Conservation (phyloP, 169 alveolate genomes). For the Plasmodium berghei region DNA sequence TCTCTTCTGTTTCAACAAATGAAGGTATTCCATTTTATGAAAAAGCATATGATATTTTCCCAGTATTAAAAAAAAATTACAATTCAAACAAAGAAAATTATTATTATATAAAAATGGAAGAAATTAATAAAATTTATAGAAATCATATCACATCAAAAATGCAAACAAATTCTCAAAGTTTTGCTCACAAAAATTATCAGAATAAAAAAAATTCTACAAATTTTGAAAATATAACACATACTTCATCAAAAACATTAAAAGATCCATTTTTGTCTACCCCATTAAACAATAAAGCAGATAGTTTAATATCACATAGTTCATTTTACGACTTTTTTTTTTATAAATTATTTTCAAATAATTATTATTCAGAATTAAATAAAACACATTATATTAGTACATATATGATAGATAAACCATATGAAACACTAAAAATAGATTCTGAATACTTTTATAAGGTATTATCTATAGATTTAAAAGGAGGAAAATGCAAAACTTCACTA, state of each 20-base stretch:
- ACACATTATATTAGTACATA: conserved; percentile 64
- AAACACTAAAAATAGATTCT: conserved; percentile 37
- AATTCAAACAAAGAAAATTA: conserved; percentile 22
- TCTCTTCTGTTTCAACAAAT: conserved; percentile 45
- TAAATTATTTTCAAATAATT: background rate
- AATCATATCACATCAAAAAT: background rate
- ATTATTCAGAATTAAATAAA: conserved; percentile 16
- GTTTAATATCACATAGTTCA: background rate
- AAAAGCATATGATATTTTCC: conserved; percentile 73
- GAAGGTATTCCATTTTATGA: conserved; percentile 74
- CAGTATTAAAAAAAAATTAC: conserved; percentile 48
- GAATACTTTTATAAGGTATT: conserved; percentile 66
- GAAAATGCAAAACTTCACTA: conserved; percentile 50
- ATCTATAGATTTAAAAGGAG: conserved; percentile 74
- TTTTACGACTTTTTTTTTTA: no score
- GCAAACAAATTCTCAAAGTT: background rate
- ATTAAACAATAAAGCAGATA: background rate
- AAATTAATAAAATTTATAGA: background rate
- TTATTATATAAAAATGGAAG: conserved; percentile 23
- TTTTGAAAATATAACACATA: background rate
- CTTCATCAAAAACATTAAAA: background rate
- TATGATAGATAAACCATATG: conserved; percentile 66
- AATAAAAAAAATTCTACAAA: background rate
- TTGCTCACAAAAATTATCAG: background rate
- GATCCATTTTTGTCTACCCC: background rate